Conservation (phyloP, 306 rosid genomes). For the Pyrus betulifolia region DNA sequence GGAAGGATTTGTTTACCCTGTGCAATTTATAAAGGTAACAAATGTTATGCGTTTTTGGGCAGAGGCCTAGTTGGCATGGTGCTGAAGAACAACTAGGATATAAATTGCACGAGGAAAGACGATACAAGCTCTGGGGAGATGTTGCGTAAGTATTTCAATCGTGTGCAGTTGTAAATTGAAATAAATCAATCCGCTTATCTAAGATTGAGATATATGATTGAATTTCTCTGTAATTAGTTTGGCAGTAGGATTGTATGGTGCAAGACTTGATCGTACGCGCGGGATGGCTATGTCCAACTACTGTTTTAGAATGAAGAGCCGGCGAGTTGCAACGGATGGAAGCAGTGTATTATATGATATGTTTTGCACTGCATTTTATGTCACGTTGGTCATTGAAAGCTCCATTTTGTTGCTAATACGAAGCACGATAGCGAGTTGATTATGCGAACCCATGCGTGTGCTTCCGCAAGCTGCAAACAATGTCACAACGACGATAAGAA, state of each 20-base stretch:
- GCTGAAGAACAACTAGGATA: background rate
- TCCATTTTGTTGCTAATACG: background rate
- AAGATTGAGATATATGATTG: too few relatives aligned
- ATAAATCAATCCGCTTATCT: too few relatives aligned
- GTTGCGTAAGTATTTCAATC: background rate
- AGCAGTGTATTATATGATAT: too few relatives aligned
- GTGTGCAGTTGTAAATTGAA: background rate
- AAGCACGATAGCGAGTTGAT: background rate
- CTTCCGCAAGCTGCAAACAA: background rate
- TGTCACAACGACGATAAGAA: background rate
- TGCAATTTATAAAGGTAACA: background rate
- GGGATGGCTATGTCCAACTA: too few relatives aligned
- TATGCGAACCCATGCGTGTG: background rate
- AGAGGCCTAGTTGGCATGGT: background rate
- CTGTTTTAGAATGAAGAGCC: too few relatives aligned
- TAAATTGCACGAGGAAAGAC: background rate
- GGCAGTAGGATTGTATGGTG: too few relatives aligned
- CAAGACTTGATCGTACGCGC: too few relatives aligned
- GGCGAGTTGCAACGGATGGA: too few relatives aligned
- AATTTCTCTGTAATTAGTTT: too few relatives aligned
- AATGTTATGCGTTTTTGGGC: background rate
- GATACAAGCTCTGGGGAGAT: background rate
- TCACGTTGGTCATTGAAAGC: too few relatives aligned
- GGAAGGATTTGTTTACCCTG: background rate
- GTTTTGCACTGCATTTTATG: too few relatives aligned